Base-by-base conservation (phyloP, 192 early-diverging fungal genomes). In the Dimargaris cristalligena region DNA sequence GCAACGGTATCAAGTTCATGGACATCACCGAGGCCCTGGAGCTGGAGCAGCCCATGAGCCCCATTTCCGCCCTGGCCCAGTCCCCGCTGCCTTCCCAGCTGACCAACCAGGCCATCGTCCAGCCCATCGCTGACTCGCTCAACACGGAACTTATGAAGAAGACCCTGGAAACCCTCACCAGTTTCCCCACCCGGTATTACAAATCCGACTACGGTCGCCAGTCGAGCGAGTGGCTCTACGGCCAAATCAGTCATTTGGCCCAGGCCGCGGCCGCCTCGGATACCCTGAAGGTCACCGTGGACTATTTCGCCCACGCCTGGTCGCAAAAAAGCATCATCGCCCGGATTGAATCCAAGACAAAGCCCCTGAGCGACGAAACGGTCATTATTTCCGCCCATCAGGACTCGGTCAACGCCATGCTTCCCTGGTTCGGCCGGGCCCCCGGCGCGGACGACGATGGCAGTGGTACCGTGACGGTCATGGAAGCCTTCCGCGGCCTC, bases 381-480 rank as follows among this genome's bases (percentile, higher is more conserved):
- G 89, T 91, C 3, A 82, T 98, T 63, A 55, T 98, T 3, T 81
- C 80, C 22, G 91, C 91, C 33, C 94, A 98, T 67, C 89, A 90
- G 67, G 93, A 96, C 60, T 87, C 85, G 31, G 73, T 92, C 38
- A 92, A 94, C 64, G 74, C 81, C 73, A 87, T 79, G 82, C 69
- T 90, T 34, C 93, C 93, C 25, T 71, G 62, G 51, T 84, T 65
- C 63, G 88, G 87, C 23, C 74, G 82, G 6, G 72, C 86, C 2
- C 90, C 86, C 34, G 90, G 88, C 20, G 86, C 84, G 51, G 74
- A 77, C 48, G 94, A 97, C 68, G 90, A 97, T 72, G 94, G 94
- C 33, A 89, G 86, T 48, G 94, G 94, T 16, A 86, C 81, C 0
- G 80, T 83, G n/a, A 91, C 91, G 3, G 89, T 91, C 55, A 71